Conservation (phyloP, 345 rosid genomes). For the Angophora floribunda region DNA sequence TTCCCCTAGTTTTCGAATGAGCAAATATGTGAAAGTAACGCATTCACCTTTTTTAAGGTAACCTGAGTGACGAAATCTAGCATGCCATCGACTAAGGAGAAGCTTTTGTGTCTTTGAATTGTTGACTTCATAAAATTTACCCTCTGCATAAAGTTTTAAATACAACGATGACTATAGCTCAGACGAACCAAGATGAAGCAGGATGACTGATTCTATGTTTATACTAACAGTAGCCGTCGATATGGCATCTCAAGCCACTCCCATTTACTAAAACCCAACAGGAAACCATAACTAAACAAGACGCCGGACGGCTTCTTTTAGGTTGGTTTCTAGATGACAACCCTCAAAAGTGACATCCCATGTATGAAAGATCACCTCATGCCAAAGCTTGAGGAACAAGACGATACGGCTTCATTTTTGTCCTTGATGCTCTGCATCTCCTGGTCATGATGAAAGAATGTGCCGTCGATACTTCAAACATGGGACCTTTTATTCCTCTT, state of each 20-base stretch:
- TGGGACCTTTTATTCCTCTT: conserved; percentile 43
- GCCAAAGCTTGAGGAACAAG: background rate
- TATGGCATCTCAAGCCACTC: background rate
- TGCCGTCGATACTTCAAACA: background rate
- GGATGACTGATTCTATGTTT: background rate
- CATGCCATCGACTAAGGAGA: background rate
- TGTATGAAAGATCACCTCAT: background rate
- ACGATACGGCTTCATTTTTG: conserved; percentile 32
- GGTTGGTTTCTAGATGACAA: background rate
- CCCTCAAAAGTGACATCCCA: background rate
- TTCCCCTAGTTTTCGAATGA: background rate
- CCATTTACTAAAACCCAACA: background rate
- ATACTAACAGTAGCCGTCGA: background rate
- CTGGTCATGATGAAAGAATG: conserved; percentile 13
- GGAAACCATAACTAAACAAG: background rate
- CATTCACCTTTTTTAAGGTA: background rate
- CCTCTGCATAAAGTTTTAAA: background rate
- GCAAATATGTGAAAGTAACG: background rate
- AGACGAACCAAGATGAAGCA: background rate
- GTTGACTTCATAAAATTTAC: background rate
- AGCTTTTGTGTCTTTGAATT: background rate
- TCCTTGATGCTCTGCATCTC: conserved; percentile 76
- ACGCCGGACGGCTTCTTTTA: background rate
- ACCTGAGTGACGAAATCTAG: background rate
- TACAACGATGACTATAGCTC: background rate